Evolutionary conservation across 352 stramenopile genomes (phyloP).

Genomic region (Phytophthora sp.): DNA sequence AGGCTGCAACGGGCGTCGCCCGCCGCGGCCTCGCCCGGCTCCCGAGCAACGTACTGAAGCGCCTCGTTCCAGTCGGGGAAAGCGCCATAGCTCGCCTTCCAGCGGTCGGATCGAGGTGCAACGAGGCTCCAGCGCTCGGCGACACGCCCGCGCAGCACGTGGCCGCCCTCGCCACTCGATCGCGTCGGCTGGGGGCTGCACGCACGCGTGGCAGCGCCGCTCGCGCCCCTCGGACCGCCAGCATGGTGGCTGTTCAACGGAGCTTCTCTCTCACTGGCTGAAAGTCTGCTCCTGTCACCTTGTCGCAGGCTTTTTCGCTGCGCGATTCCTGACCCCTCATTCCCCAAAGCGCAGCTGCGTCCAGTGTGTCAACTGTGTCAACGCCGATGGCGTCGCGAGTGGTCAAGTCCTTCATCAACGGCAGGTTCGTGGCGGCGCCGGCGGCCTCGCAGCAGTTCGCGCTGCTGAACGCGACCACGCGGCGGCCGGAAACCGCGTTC

Average conservation of each 20-base stretch:
- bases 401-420: constrained; percentile 80
- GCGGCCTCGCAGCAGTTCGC: constrained; percentile 37
- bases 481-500: constrained; percentile 60
- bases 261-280: not conserved
- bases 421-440: constrained; percentile 49
- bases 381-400: constrained; percentile 27
- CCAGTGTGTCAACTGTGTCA: not conserved
- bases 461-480: constrained; percentile 66
- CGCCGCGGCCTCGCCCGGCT: constrained; percentile 3
- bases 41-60: constrained; percentile 22
- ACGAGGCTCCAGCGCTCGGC: constrained; percentile 1
- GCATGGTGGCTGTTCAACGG: constrained; percentile 14
- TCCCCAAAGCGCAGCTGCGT: not conserved
- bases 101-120: not conserved
- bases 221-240: not conserved
- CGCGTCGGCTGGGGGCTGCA: not conserved
- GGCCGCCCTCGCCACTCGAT: not conserved
- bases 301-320: constrained; percentile 26
- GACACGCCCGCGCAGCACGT: not conserved
- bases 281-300: too few species aligned
- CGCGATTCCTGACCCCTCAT: constrained; percentile 3
- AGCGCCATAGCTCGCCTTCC: constrained; percentile 2
- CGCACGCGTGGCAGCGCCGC: constrained; percentile 8
- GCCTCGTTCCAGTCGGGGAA: not conserved
- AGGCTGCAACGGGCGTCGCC: constrained; percentile 3